Evolutionary conservation across 495 filamentous ascomycete species (phyloP).

Genomic region (Aspergillus olivimuriae): DNA sequence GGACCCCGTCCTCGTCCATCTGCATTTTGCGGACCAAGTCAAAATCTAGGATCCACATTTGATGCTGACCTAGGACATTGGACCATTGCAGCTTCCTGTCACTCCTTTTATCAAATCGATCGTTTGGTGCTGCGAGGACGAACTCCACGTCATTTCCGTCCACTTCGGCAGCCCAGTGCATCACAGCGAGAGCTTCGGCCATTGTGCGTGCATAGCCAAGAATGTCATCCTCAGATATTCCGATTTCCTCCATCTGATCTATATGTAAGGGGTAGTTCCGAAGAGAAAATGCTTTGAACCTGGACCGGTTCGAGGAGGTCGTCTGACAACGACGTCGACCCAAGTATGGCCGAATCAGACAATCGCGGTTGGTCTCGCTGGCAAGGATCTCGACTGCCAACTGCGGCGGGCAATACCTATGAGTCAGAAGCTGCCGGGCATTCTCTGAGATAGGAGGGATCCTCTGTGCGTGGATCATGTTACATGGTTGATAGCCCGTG

Average conservation of each 20-base stretch:
- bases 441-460: constrained; percentile 30
- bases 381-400: constrained; percentile 16
- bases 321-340: constrained; percentile 24
- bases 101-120: background rate
- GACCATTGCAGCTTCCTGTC: background rate
- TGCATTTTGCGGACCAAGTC: constrained; percentile 29
- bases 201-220: constrained; percentile 25
- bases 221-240: constrained; percentile 14
- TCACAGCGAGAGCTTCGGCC: constrained; percentile 38
- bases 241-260: constrained; percentile 40
- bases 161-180: constrained; percentile 37
- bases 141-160: constrained; percentile 49
- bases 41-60: constrained; percentile 44
- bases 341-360: constrained; percentile 40
- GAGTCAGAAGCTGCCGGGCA: constrained; percentile 22
- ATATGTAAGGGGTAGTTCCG: constrained; percentile 44
- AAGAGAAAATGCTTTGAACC: constrained; percentile 26
- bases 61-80: constrained; percentile 12
- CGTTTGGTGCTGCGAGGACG: constrained; percentile 27
- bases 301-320: background rate
- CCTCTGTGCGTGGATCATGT: constrained; percentile 29
- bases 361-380: constrained; percentile 32
- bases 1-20: constrained; percentile 24
- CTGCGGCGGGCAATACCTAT: constrained; percentile 25
- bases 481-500: constrained; percentile 27